Conservation (phyloP, 306 rosid genomes). For the Cicer arietinum region DNA sequence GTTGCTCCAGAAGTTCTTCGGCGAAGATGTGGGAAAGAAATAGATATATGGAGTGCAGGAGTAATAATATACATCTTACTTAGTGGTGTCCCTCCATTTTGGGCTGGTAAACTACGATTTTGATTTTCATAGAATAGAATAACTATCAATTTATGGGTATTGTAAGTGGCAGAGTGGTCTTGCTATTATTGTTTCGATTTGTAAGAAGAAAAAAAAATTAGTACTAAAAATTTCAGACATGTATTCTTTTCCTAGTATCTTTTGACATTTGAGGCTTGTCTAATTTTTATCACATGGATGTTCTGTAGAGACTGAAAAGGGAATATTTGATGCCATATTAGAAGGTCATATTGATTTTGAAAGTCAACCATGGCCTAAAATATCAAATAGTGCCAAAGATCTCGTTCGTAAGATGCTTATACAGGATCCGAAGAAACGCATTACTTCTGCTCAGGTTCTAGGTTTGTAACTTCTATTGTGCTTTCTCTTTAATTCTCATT, state of each 20-base stretch:
- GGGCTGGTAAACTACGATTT: constrained; percentile 79
- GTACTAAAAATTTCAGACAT: background rate
- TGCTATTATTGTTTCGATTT: too few relatives aligned
- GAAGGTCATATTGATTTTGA: constrained; percentile 85
- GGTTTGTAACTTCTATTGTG: constrained; percentile 53
- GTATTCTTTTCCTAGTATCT: background rate
- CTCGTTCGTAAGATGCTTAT: constrained; percentile 83
- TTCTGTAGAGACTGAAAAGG: constrained; percentile 79
- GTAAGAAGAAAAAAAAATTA: too few relatives aligned
- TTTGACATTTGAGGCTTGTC: constrained; percentile 16
- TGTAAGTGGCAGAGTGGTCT: too few relatives aligned
- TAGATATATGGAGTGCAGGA: constrained; percentile 94
- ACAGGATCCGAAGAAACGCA: constrained; percentile 82
- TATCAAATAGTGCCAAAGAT: constrained; percentile 85
- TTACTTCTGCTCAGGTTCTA: constrained; percentile 81
- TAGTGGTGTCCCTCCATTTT: constrained; percentile 95
- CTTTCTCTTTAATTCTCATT: background rate
- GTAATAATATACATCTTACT: constrained; percentile 82
- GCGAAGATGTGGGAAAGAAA: constrained; percentile 84
- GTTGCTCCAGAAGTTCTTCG: constrained; percentile 89
- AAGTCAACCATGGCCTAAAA: constrained; percentile 81
- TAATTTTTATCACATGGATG: constrained; percentile 18
- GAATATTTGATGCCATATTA: constrained; percentile 86
- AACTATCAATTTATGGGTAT: background rate
- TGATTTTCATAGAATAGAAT: constrained; percentile 7